Percentiles rank a stretch among this genome's conserved stretches.
These are phyloP conservation scores for Amaranthus tricolor DNA, from an alignment of 179 eudicot species.

Conservation along the genomic window DNA sequence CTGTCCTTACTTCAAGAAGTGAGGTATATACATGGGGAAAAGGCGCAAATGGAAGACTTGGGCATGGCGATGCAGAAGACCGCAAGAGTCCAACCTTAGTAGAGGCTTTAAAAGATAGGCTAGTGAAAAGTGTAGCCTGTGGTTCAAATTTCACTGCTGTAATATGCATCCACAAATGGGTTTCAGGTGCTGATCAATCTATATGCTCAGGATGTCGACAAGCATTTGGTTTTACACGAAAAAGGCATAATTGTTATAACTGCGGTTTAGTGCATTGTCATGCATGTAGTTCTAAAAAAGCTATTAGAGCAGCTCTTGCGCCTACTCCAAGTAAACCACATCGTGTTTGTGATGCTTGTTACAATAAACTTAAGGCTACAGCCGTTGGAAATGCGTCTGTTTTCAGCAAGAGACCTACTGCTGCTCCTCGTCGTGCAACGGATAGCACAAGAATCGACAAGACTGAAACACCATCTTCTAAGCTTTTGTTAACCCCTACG, in stretches of 20 bases:
- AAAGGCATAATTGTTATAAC: constrained; percentile 76
- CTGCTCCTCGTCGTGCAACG: constrained; percentile 44
- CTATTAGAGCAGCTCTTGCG: constrained; percentile 82
- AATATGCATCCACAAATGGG: constrained; percentile 90
- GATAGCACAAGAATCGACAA: constrained; percentile 38
- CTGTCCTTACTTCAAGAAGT: constrained; percentile 69
- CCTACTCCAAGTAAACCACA: constrained; percentile 88
- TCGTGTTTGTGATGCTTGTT: constrained; percentile 86
- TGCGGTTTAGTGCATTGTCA: constrained; percentile 83
- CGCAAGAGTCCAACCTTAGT: constrained; percentile 64
- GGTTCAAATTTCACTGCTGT: constrained; percentile 75
- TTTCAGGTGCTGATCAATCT: constrained; percentile 80
- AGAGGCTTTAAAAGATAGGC: constrained; percentile 72
- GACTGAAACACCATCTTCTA: constrained; percentile 30
- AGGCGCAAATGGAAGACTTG: constrained; percentile 81
- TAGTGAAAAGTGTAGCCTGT: constrained; percentile 68
- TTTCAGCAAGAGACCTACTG: constrained; percentile 34
- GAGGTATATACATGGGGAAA: constrained; percentile 85
- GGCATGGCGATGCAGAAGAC: constrained; percentile 81
- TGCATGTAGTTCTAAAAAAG: constrained; percentile 78
- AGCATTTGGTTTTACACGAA: constrained; percentile 82
- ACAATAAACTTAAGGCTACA: constrained; percentile 55
- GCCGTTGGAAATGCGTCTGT: constrained; percentile 30
- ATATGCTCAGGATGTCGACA: constrained; percentile 80
- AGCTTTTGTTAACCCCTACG: constrained; percentile 41